A percentile compares a stretch with the other conserved stretches of the same genome.
Conservation (phyloP, 192 early-diverging fungal genomes). For the Backusella circina region DNA sequence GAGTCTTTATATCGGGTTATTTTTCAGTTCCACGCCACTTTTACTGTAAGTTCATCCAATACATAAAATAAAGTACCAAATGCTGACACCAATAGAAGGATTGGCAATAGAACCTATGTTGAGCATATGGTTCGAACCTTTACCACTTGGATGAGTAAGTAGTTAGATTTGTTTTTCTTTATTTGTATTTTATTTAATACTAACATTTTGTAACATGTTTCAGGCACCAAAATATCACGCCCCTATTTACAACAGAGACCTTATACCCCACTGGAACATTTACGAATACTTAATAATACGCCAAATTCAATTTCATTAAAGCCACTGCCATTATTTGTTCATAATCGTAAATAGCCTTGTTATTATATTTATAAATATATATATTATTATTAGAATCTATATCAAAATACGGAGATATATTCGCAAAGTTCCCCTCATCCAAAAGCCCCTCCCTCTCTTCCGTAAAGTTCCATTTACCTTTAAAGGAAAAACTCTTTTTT, state of each 20-base stretch:
- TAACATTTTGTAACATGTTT: background rate
- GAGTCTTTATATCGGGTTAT: background rate
- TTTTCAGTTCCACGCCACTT: background rate
- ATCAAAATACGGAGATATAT: too few relatives aligned
- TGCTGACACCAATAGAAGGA: background rate
- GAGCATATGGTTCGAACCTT: background rate
- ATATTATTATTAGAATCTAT: too few relatives aligned
- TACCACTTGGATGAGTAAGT: background rate
- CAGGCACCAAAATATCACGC: constrained; percentile 4
- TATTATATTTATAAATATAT: background rate
- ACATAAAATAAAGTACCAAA: background rate
- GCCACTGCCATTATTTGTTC: background rate
- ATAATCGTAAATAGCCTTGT: background rate
- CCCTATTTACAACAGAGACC: background rate
- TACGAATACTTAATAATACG: background rate
- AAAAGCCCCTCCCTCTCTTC: background rate
- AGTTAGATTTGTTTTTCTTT: background rate
- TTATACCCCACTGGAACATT: background rate
- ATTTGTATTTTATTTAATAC: background rate
- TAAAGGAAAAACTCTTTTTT: background rate
- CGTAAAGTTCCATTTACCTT: background rate
- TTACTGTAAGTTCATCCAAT: background rate
- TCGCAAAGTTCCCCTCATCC: background rate
- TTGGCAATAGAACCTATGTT: background rate
- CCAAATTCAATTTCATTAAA: background rate